Evolutionary conservation across 2,329 filamentous ascomycete genomes (phyloP), one percentile per base, ranked within the genome.

Genomic region (Saccharata proteae): DNA sequence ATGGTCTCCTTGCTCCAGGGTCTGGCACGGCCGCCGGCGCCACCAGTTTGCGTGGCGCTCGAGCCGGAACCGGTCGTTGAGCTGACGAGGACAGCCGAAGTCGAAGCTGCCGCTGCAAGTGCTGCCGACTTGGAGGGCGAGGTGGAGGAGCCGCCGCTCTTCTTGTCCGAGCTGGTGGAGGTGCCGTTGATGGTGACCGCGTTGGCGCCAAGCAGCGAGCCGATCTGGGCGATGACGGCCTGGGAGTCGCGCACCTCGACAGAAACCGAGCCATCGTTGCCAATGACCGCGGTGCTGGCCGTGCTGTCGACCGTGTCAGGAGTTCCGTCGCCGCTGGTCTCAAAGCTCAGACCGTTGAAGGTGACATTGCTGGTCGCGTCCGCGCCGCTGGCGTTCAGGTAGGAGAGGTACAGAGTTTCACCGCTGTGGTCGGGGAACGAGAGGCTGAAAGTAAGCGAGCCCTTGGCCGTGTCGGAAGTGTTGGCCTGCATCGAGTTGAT

Each of bases 331-430:
- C 45, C 45, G 37, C 52, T 57, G 27, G 49, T 39, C 43, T 62
- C 58, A 45, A 57, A 69, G 37, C 49, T 54, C 40, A 68, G 49
- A 26, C 63, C 63, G 43, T 66, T 64, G 55, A 57, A 69, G 6
- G 56, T 61, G 2, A 59, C 59, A 28, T 55, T 55, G 23, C 45
- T 38, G 10, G 55, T 53, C 6, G 55, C 49, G 34, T 67, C 62
- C 7, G 60, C 55, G 18, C 64, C 63, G 11, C 52, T 46, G 17
- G 52, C 58, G n/a, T 58, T 66, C 21, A 67, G 56, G 41, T 61
- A 61, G 4, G 62, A 57, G 13, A 68, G 48, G 39, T 57, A 59
- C n/a, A 67, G 47, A 10, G 54, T 48, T 41, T 62, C 51, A 31
- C 60, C 59, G 4, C 49, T 51, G 28, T 58, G 49, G 5, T 42